phyloP scores from a whole-genome alignment of 1,284 basidiomycete genomes.

The Rugosomyces carneus region DNA sequence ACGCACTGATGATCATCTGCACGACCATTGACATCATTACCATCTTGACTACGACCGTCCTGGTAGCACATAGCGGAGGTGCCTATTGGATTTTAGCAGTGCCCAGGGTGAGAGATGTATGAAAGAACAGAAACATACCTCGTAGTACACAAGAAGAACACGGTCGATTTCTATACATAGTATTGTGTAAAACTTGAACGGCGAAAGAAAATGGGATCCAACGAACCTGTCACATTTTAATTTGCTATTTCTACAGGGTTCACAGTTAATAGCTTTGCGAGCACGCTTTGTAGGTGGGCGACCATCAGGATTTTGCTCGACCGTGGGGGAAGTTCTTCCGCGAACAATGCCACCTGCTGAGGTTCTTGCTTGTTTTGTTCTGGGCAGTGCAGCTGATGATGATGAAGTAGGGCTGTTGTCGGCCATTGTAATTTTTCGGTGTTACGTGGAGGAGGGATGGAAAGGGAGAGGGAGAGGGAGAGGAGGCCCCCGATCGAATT shows the following conservation, averaged over 20 bases:
- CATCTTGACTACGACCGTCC: slow-evolving; percentile 52
- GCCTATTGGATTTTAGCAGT: slow-evolving; percentile 35
- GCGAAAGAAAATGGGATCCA: slow-evolving; percentile 4
- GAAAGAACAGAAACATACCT: slow-evolving; percentile 37
- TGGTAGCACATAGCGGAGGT: slow-evolving; percentile 74
- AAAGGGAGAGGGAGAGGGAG: slow-evolving; percentile 7
- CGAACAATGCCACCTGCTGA: slow-evolving; percentile 38
- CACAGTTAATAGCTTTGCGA: slow-evolving; percentile 79
- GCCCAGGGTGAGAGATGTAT: slow-evolving; percentile 13
- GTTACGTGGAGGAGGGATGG: slow-evolving; percentile 9
- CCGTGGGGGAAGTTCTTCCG: slow-evolving; percentile 41
- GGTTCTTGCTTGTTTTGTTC: slow-evolving; percentile 32
- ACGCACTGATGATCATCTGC: slow-evolving; percentile 55
- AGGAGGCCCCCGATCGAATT: slow-evolving; percentile 19
- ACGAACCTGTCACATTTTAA: slow-evolving; percentile 76
- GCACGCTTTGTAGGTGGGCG: slow-evolving; percentile 69
- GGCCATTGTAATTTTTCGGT: slow-evolving; percentile 31
- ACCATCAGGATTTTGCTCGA: slow-evolving; percentile 39
- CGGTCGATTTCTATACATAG: slow-evolving; percentile 64
- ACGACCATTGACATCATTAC: slow-evolving; percentile 39
- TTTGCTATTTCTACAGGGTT: slow-evolving; percentile 77
- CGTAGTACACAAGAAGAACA: slow-evolving; percentile 78
- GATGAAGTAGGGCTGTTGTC: slow-evolving; percentile 38
- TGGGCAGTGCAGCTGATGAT: slow-evolving; percentile 33
- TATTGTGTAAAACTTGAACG: slow-evolving; percentile 10